Percentiles rank a stretch among this genome's conserved stretches.
Conservation (phyloP, 768 basidiomycete species). For the Lactarius hatsudake region DNA sequence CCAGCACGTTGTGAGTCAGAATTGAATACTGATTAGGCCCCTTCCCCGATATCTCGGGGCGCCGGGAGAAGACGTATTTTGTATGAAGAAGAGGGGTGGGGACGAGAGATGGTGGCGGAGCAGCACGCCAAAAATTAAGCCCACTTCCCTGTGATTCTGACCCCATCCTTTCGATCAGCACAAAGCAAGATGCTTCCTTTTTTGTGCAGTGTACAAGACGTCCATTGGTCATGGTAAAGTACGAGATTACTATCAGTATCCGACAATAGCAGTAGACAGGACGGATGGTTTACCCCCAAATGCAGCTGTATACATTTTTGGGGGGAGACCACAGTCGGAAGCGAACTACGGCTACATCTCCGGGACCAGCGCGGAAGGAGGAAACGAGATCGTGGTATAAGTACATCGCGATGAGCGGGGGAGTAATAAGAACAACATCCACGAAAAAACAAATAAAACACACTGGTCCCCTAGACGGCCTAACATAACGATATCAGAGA, state of each 20-base stretch:
- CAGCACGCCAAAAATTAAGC: background rate
- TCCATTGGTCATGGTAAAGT: conserved; percentile 17
- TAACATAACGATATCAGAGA: conserved; percentile 20
- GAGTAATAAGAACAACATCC: background rate
- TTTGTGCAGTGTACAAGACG: background rate
- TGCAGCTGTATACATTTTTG: background rate
- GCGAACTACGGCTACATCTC: conserved; percentile 24
- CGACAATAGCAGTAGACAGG: conserved; percentile 13
- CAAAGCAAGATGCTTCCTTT: too few relatives aligned
- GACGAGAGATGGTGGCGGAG: background rate
- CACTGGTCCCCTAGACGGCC: conserved; percentile 26
- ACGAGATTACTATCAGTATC: conserved; percentile 13
- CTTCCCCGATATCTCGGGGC: conserved; percentile 11
- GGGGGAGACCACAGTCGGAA: conserved; percentile 1
- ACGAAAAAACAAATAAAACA: background rate
- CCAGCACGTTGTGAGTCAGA: conserved; percentile 17
- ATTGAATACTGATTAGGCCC: conserved; percentile 1
- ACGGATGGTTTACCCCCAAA: background rate
- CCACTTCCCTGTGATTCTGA: background rate
- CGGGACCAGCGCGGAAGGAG: conserved; percentile 23
- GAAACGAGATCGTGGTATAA: conserved; percentile 5
- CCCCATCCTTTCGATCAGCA: background rate
- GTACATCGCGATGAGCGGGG: conserved; percentile 5
- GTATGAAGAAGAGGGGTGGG: background rate
- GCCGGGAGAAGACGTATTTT: background rate